These are phyloP conservation scores for Lenwebbia sp. DNA, from an alignment of 345 rosid species.

Conservation along the genomic window DNA sequence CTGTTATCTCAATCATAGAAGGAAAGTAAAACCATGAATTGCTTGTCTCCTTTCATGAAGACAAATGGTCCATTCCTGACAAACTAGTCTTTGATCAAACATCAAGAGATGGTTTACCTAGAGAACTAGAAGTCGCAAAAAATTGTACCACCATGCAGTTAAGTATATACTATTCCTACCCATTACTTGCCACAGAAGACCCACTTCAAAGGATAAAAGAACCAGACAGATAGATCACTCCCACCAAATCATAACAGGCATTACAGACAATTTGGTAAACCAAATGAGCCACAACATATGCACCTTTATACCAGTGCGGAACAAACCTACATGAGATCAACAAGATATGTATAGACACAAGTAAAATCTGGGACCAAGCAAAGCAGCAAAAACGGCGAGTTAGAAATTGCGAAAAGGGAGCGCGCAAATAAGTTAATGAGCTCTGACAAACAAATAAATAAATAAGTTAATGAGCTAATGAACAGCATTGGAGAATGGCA, in stretches of 20 bases:
- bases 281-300: neutral
- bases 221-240: neutral
- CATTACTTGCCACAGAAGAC: neutral
- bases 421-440: neutral
- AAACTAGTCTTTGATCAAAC: neutral
- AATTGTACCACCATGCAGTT: neutral
- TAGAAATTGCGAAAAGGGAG: neutral
- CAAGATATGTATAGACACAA: neutral
- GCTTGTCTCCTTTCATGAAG: neutral
- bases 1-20: neutral
- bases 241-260: neutral
- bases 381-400: neutral
- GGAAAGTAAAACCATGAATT: neutral
- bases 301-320: neutral
- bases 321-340: neutral
- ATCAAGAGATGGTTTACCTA: neutral
- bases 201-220: neutral
- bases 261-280: neutral
- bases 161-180: neutral
- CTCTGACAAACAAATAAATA: neutral
- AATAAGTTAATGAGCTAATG: neutral
- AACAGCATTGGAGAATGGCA: constrained; percentile 3
- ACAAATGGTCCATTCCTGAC: neutral
- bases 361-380: neutral
- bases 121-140: neutral